Evolutionary conservation across 108 stramenopile genomes (phyloP).

Genomic region (Cyclostephanos tholiformis): DNA sequence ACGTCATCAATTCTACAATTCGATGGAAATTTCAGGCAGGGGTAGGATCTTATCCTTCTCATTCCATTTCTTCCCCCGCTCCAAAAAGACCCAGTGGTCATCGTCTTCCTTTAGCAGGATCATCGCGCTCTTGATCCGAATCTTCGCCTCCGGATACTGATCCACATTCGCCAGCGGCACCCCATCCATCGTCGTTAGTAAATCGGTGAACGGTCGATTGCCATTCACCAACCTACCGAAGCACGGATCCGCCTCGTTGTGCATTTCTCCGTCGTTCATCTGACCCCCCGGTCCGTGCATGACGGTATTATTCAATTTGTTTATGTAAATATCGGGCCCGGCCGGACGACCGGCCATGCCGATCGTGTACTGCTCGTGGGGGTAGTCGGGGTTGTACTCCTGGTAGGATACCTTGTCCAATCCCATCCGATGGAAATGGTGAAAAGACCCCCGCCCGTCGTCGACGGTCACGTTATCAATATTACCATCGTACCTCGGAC

Average conservation of each 20-base stretch:
- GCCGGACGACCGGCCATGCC: constrained; percentile 89
- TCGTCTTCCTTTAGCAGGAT: not conserved
- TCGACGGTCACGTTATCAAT: constrained; percentile 35
- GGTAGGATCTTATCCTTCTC: not conserved
- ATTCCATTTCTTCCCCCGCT: not conserved
- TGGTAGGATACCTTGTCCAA: constrained; percentile 71
- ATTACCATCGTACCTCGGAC: constrained; percentile 18
- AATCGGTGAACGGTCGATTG: not conserved
- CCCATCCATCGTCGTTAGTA: not conserved
- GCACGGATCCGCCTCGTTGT: constrained; percentile 89
- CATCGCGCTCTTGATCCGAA: not conserved
- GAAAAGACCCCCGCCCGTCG: not conserved
- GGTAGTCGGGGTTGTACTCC: constrained; percentile 73
- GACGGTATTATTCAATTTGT: constrained; percentile 78
- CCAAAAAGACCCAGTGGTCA: not conserved
- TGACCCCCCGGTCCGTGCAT: constrained; percentile 91
- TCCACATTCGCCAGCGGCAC: not conserved
- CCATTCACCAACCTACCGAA: constrained; percentile 68
- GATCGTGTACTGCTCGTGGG: constrained; percentile 77
- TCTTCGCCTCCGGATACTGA: not conserved
- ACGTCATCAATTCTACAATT: not conserved
- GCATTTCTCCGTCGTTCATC: constrained; percentile 59
- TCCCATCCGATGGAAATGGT: constrained; percentile 44
- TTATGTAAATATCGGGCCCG: constrained; percentile 93
- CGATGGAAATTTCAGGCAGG: not conserved